Evolutionary conservation across 225 moss, liverwort and hornwort genomes (phyloP).

Genomic region (Pleurozium schreberi): DNA sequence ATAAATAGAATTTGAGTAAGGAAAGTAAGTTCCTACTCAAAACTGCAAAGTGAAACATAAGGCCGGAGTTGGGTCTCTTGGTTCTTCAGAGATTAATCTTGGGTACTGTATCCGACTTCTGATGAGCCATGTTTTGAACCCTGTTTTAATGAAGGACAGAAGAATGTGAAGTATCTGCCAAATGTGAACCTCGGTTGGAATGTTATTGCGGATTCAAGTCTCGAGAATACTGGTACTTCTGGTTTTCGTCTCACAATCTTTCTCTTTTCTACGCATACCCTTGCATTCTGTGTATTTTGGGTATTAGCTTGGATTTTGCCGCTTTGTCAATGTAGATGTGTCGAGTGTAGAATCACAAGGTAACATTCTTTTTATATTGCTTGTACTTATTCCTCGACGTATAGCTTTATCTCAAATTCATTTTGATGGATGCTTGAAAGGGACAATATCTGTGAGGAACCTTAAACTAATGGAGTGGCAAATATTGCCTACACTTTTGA

Average conservation of each 20-base stretch:
- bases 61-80: background rate
- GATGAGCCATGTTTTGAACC: background rate
- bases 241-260: background rate
- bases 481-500: background rate
- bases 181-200: conserved; percentile 52
- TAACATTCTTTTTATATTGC: background rate
- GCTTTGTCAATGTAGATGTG: background rate
- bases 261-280: background rate
- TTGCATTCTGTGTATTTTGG: background rate
- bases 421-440: background rate
- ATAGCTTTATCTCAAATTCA: background rate
- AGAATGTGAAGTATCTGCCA: conserved; percentile 63
- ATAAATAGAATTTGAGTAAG: background rate
- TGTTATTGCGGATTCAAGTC: conserved; percentile 53
- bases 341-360: background rate
- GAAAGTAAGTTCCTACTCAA: background rate
- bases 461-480: background rate
- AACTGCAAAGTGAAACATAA: background rate
- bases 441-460: background rate
- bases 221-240: conserved; percentile 39
- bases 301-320: background rate
- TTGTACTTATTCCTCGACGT: background rate
- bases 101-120: background rate
- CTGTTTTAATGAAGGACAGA: conserved; percentile 20
- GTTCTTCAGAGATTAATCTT: background rate